phyloP scores from a whole-genome alignment of 257 asterid genomes.

The Solanum pinnatisectum region DNA sequence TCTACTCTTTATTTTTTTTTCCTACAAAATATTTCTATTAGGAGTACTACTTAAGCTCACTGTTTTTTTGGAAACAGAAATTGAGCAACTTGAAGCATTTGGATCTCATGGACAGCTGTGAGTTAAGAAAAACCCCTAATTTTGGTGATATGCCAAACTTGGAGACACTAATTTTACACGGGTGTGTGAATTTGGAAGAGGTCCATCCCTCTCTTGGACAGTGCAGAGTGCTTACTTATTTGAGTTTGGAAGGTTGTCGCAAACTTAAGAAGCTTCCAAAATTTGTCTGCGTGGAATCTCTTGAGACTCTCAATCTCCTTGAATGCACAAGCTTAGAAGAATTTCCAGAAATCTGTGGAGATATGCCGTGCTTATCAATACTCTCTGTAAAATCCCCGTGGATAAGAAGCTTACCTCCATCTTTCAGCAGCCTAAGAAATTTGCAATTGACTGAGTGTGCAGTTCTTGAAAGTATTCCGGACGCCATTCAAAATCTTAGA shows the following conservation, averaged over 20 bases:
- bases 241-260: rapidly evolving
- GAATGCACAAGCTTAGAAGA: neutral
- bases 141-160: neutral
- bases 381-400: neutral
- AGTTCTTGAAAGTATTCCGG: neutral
- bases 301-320: rapidly evolving
- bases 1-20: too few relatives aligned
- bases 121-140: neutral
- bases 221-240: neutral
- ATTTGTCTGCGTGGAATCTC: neutral
- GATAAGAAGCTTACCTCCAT: neutral
- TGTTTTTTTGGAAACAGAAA: neutral
- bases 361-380: neutral
- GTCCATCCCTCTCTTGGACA: neutral
- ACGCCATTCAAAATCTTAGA: neutral
- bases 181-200: neutral
- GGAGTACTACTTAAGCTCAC: too few relatives aligned
- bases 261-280: neutral
- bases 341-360: neutral
- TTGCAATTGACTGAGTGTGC: neutral
- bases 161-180: neutral
- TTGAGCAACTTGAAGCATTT: neutral
- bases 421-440: neutral
- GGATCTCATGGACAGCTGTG: neutral
- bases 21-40: too few relatives aligned